Evolutionary conservation across 176 grass and related monocot genomes (phyloP).

Genomic region (Oryza meyeriana): DNA sequence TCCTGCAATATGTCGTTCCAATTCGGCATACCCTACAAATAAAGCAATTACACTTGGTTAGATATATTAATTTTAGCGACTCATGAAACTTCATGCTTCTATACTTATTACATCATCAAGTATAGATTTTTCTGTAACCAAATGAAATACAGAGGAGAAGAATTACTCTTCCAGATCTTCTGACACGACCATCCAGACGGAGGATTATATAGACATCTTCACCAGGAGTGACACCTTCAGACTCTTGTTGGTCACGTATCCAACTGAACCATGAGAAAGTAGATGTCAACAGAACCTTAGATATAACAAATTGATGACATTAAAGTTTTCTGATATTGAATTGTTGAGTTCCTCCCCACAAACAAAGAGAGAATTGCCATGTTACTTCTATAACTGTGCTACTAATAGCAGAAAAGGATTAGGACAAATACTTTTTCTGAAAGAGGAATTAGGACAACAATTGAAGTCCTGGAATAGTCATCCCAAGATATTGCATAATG

Average conservation of each 20-base stretch:
- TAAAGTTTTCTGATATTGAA: neutral
- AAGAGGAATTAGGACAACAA: neutral
- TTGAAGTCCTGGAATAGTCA: neutral
- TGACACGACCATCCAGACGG: conserved; percentile 78
- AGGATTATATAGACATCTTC: conserved; percentile 88
- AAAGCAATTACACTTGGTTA: conserved; percentile 28
- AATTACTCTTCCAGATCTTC: conserved; percentile 93
- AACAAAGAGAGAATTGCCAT: no score
- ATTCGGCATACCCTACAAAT: conserved; percentile 79
- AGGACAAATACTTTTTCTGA: no score
- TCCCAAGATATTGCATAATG: neutral
- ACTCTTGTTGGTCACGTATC: conserved; percentile 81
- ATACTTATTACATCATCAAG: neutral
- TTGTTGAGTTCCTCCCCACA: neutral
- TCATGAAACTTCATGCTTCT: neutral
- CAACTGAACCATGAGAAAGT: conserved; percentile 46
- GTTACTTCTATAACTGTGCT: conserved; percentile 17
- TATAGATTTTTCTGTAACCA: conserved; percentile 5
- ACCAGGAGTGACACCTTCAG: conserved; percentile 74
- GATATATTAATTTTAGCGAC: neutral
- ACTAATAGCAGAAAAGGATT: neutral
- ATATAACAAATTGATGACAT: neutral
- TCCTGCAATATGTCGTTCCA: conserved; percentile 82
- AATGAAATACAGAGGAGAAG: neutral
- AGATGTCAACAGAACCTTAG: conserved; percentile 7